Evolutionary conservation across 1,139 yeast species (phyloP).

Genomic region (Nakaseomyces bracarensis): DNA sequence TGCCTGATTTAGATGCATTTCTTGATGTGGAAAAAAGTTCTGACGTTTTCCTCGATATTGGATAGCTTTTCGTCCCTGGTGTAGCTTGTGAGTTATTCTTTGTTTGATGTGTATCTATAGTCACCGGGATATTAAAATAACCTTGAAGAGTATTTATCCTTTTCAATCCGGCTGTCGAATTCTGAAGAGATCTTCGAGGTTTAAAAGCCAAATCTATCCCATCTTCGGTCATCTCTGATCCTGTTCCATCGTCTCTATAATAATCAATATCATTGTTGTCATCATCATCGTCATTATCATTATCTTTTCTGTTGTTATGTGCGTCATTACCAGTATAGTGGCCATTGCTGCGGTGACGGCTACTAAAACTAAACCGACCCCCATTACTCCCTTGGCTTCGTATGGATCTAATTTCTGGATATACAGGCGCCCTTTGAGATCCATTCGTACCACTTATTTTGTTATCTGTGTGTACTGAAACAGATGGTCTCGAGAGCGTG

Average conservation of each 20-base stretch:
- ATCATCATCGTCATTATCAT: slow-evolving; percentile 7
- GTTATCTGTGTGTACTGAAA: neutral
- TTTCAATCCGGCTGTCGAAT: slow-evolving; percentile 19
- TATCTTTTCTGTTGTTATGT: slow-evolving; percentile 1
- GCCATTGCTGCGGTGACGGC: neutral
- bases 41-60: slow-evolving; percentile 1
- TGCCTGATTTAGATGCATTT: slow-evolving; percentile 1
- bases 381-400: neutral
- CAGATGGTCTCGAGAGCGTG: slow-evolving; percentile 2
- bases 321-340: neutral
- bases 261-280: slow-evolving; percentile 8
- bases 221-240: slow-evolving; percentile 5
- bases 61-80: neutral
- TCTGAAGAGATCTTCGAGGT: slow-evolving; percentile 23
- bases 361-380: slow-evolving; percentile 1
- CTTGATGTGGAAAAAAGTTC: slow-evolving; percentile 1
- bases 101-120: slow-evolving; percentile 13
- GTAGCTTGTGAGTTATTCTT: neutral
- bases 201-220: slow-evolving; percentile 11
- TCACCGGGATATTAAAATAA: slow-evolving; percentile 18
- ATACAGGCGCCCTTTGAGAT: neutral
- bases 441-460: neutral
- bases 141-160: slow-evolving; percentile 15
- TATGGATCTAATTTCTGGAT: slow-evolving; percentile 5
- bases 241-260: neutral